Conservation (phyloP, 2,329 filamentous ascomycete genomes). For the Elsinoe ampelina region DNA sequence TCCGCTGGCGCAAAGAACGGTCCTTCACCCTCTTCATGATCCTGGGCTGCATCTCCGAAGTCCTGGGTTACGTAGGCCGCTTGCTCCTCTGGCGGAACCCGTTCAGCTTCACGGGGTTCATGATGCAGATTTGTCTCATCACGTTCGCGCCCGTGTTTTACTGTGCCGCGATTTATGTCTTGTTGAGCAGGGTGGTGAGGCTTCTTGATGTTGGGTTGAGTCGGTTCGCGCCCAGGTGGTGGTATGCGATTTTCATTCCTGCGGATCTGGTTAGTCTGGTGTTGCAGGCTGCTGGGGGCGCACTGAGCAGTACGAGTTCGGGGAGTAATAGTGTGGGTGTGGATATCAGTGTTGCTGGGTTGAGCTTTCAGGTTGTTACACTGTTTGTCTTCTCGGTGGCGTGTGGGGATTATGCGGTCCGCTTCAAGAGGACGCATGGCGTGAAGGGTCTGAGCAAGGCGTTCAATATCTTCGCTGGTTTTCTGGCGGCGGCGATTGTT, state of each 20-base stretch:
- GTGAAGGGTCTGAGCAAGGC: slow-evolving; percentile 17
- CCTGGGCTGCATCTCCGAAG: slow-evolving; percentile 46
- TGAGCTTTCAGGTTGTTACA: slow-evolving; percentile 52
- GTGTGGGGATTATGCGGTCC: slow-evolving; percentile 40
- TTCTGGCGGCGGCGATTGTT: slow-evolving; percentile 47
- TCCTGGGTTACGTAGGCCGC: slow-evolving; percentile 52
- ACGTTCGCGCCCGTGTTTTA: slow-evolving; percentile 58
- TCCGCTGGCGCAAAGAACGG: slow-evolving; percentile 38
- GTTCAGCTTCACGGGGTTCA: slow-evolving; percentile 35
- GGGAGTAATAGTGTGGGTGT: slow-evolving; percentile 34
- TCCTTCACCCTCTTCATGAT: slow-evolving; percentile 46
- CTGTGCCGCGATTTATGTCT: slow-evolving; percentile 55
- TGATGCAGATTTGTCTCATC: slow-evolving; percentile 39
- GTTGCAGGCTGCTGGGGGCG: slow-evolving; percentile 54
- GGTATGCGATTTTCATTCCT: slow-evolving; percentile 44
- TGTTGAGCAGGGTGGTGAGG: slow-evolving; percentile 31
- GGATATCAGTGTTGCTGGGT: slow-evolving; percentile 57
- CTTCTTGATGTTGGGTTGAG: slow-evolving; percentile 17
- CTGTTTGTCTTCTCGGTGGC: slow-evolving; percentile 46
- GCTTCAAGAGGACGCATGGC: not conserved
- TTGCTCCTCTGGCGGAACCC: slow-evolving; percentile 46
- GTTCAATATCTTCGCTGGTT: slow-evolving; percentile 46
- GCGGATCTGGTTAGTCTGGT: slow-evolving; percentile 54
- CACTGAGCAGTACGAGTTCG: slow-evolving; percentile 20
- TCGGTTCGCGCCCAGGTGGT: slow-evolving; percentile 18